Evolutionary conservation across 148 eudicot species (phyloP).

Genomic region (Chenopodium quinoa): DNA sequence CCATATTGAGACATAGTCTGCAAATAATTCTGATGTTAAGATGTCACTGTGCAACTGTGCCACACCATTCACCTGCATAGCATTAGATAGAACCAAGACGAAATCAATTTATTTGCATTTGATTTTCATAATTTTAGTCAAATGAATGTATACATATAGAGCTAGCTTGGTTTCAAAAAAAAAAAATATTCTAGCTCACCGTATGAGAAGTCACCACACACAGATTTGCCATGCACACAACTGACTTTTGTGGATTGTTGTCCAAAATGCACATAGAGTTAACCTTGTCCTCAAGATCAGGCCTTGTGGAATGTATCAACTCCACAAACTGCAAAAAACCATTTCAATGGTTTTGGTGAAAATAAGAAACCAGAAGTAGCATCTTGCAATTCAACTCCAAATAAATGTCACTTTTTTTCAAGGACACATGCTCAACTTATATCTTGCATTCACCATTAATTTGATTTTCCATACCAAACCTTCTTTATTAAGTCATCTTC

Average conservation of each 20-base stretch:
- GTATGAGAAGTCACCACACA: conserved; percentile 96
- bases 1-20: conserved; percentile 94
- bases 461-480: neutral
- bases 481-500: neutral
- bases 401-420: neutral
- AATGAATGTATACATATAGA: no score
- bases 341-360: neutral
- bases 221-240: conserved; percentile 94
- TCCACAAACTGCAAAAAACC: conserved; percentile 60
- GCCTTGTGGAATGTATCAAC: conserved; percentile 58
- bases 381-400: neutral
- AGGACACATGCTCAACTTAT: neutral
- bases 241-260: conserved; percentile 80
- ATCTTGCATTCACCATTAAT: neutral
- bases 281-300: conserved; percentile 76
- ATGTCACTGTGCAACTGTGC: conserved; percentile 99
- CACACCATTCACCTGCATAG: conserved; percentile 93
- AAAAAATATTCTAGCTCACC: conserved; percentile 43
- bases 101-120: neutral
- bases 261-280: conserved; percentile 73
- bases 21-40: conserved; percentile 79
- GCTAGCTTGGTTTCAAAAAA: neutral
- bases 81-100: conserved; percentile 1
- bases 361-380: neutral
- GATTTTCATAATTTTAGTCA: no score